Conservation (phyloP, 2,329 filamentous ascomycete species). For the Colletotrichum horii region DNA sequence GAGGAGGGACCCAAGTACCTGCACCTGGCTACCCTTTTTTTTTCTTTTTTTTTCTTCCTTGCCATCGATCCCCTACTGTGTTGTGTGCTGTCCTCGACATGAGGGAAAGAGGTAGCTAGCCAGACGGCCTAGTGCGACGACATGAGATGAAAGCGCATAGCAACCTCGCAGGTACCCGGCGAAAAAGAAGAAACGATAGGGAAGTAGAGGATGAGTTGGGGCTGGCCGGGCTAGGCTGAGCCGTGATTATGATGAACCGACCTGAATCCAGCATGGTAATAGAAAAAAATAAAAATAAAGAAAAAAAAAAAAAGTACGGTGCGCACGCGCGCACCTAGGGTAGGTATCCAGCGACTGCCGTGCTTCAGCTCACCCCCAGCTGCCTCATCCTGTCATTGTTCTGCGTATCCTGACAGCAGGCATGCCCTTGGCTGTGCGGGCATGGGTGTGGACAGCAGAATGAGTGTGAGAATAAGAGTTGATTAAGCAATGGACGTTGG, state of each 20-base stretch:
- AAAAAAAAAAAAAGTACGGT: not conserved
- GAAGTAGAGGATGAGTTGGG: not conserved
- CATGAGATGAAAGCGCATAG: not conserved
- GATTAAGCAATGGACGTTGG: not conserved
- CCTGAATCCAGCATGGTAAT: not conserved
- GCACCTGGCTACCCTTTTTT: not conserved
- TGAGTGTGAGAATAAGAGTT: not conserved
- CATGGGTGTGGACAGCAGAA: not conserved
- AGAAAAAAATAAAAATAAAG: not conserved
- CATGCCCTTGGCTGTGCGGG: not conserved
- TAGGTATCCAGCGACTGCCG: not conserved
- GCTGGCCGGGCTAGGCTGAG: slow-evolving; percentile 2
- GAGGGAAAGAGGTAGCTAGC: not conserved
- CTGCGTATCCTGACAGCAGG: not conserved
- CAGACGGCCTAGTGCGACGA: not conserved
- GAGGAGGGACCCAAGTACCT: not conserved
- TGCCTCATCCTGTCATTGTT: not conserved
- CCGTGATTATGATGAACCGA: slow-evolving; percentile 3
- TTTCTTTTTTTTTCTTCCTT: not conserved
- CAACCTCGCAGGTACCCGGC: not conserved
- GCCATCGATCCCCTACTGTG: not conserved
- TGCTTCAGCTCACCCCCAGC: not conserved
- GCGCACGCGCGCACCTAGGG: not conserved
- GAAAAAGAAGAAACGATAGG: slow-evolving; percentile 1
- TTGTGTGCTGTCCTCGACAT: not conserved